These are phyloP conservation scores for Chlorociboria aeruginascens DNA, from an alignment of 495 filamentous ascomycete species.

Conservation along the genomic window DNA sequence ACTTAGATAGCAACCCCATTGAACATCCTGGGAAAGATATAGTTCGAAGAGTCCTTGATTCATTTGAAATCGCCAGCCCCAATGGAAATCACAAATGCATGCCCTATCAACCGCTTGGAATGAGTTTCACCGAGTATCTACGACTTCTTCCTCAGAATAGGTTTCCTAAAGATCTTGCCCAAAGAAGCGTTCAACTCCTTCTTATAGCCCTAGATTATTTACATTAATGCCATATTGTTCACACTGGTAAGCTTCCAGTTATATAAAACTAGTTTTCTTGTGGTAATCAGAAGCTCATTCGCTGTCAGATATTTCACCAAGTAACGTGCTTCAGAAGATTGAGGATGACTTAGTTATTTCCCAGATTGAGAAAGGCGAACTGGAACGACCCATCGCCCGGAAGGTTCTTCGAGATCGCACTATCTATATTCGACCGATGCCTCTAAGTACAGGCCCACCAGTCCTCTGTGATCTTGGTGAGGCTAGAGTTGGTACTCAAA, in stretches of 20 bases:
- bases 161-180: conserved; percentile 22
- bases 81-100: conserved; percentile 21
- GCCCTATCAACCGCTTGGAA: conserved; percentile 23
- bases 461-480: conserved; percentile 19
- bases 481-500: conserved; percentile 11
- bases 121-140: conserved; percentile 25
- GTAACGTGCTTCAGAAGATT: conserved; percentile 14
- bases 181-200: conserved; percentile 22
- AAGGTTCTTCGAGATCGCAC: conserved; percentile 17
- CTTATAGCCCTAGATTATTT: conserved; percentile 24
- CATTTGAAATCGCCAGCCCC: conserved; percentile 16
- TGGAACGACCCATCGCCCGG: conserved; percentile 11
- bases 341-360: conserved; percentile 13
- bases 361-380: conserved; percentile 16
- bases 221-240: conserved; percentile 24
- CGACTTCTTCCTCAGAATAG: conserved; percentile 21
- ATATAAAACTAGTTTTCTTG: conserved; percentile 10
- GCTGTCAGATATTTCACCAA: conserved; percentile 18
- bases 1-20: conserved; percentile 20
- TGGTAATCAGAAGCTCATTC: conserved; percentile 11
- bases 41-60: conserved; percentile 18
- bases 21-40: conserved; percentile 20
- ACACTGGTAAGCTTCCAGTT: conserved; percentile 18
- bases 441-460: conserved; percentile 6
- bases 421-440: conserved; percentile 16